Base-by-base conservation (phyloP, 2,329 filamentous ascomycete genomes). In the Cercospora sp. region DNA sequence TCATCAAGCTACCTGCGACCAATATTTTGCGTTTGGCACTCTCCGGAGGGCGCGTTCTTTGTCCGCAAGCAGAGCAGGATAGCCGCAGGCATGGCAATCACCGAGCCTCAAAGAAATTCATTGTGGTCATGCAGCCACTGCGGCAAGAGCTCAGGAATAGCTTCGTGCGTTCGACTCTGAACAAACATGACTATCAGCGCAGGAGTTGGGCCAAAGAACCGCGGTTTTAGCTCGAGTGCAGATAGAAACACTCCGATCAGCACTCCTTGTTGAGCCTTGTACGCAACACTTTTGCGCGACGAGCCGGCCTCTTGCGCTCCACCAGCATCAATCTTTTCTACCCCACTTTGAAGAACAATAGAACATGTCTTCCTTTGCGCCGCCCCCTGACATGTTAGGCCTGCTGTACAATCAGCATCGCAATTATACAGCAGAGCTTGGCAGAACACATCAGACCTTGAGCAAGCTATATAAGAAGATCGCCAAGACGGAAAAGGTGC, bases 401-500 rank as follows among this genome's bases (percentile, higher is more conserved):
- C 40, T 75, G 36, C 72, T 77, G 13, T 70, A 75, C 60, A 62
- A 70, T 12, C 74, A 76, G 60, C 73, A 75, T 64, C 65, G 63
- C 26, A 68, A 70, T 67, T 76, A 75, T 65, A 74, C 67, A 33
- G 62, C 67, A 42, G 73, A 76, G 59, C 71, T 77, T 13, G 73
- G 68, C 36, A 57, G 66, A n/a, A 76, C 72, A 12, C 74, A 76
- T 65, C 69, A 73, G 45, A 66, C 64, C 12, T 69, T 77, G 13
- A 72, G 73, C 68, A 76, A 74, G 55, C 70, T 74, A 9, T 77
- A 75, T 65, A 72, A 69, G 45, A 76, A 74, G 68, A 69, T 76
- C 28, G 72, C 72, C 3, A 71, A 68, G 30, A 66, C 70, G 40
- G 74, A 77, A 57, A 62, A 59, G 23, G 65, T 67, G 23, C 71